phyloP scores from a whole-genome alignment of 345 rosid genomes.

The Stellera chamaejasme region DNA sequence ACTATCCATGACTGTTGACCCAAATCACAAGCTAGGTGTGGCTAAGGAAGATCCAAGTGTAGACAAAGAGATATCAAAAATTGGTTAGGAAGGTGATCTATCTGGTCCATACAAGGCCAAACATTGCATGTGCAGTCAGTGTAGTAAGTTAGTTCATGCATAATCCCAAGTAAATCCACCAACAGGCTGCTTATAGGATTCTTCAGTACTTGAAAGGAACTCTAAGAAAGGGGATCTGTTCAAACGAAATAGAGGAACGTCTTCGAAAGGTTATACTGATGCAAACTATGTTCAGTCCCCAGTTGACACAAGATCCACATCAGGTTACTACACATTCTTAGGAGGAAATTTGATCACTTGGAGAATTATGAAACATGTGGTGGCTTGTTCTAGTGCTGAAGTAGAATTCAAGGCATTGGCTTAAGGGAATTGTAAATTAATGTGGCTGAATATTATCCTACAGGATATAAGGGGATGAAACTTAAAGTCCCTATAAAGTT shows the following conservation, averaged over 20 bases:
- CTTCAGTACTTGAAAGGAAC: no score
- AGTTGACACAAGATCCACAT: not conserved
- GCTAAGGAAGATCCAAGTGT: not conserved
- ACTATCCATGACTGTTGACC: not conserved
- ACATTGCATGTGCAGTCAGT: not conserved
- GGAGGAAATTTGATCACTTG: not conserved
- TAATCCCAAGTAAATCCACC: not conserved
- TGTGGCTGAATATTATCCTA: not conserved
- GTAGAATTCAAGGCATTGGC: conserved; percentile 2
- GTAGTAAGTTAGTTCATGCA: not conserved
- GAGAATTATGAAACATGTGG: no score
- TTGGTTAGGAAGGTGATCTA: not conserved
- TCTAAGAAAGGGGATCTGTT: not conserved
- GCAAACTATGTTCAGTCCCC: not conserved
- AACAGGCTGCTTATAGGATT: no score
- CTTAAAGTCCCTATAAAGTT: not conserved
- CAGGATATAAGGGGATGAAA: not conserved
- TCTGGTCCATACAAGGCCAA: not conserved
- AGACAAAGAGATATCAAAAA: not conserved
- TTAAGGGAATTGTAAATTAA: not conserved
- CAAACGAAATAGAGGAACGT: not conserved
- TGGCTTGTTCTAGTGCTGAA: not conserved
- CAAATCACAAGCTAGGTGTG: not conserved
- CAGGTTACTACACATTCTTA: not conserved
- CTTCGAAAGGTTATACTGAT: not conserved